Evolutionary conservation across 192 early-diverging fungal species (phyloP), one percentile per base, ranked within the genome.

Genomic region (Coemansia sp.): DNA sequence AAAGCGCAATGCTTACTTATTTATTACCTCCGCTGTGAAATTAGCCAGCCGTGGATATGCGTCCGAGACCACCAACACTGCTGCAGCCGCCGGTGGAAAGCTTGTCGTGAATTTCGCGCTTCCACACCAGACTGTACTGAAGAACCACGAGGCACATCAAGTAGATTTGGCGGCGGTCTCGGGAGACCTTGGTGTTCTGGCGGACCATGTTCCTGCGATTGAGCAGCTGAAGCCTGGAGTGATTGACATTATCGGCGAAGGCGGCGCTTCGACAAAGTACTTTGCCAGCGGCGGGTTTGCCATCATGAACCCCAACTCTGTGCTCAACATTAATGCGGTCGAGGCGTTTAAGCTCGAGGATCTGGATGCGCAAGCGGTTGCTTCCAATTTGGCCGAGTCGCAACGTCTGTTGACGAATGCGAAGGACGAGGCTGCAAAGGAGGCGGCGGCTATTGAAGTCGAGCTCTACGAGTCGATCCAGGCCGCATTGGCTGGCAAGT

Each of bases 201-300:
- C 94, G 67, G 92, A 93, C 86, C 97, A 99, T 88, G 94, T 99
- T 43, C 93, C 95, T n/a, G 93, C 91, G 39, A 92, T 99, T 62
- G 93, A 95, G 78, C 92, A 99, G 88, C 89, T 99, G 49, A 91
- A 92, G 83, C 92, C 95, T 46, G 92, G 93, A 52, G 84, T 94
- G 41, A 68, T 99, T 49, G 94, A 95, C 83, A 81, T 97, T 59
- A 85, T 96, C 62, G 86, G 88, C 61, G 86, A 88, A 72, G 33
- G 56, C 26, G 74, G 72, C 2, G 30, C 30, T 30, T 86, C 88
- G n/a, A 85, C 92, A 81, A 97, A 95, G 89, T 96, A 86, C 87
- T 99, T 99, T 81, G 94, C 94, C 53, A 91, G 90, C 81, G 97
- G 97, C 68, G 97, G 97, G 30, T 99, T 99, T 78, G 94, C 95